A percentile compares a stretch with the other conserved stretches of the same genome.
Evolutionary conservation across 176 grass and related monocot genomes (phyloP).

Genomic region (Luzula sylvatica): DNA sequence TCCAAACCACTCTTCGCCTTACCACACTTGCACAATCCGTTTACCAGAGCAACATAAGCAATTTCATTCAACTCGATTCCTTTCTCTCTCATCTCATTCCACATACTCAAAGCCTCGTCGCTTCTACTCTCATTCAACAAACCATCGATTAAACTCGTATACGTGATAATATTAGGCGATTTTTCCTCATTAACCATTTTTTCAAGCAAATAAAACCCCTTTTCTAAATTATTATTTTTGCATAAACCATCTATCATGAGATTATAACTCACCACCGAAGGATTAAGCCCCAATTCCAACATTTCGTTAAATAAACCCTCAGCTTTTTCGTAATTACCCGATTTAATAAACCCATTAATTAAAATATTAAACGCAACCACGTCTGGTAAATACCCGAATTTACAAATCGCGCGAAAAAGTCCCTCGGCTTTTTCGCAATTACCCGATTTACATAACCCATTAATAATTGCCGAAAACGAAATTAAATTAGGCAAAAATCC

Average conservation of each 20-base stretch:
- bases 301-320: slow-evolving; percentile 69
- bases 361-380: slow-evolving; percentile 92
- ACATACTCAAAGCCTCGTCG: slow-evolving; percentile 45
- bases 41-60: slow-evolving; percentile 59
- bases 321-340: slow-evolving; percentile 55
- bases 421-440: slow-evolving; percentile 37
- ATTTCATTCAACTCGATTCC: slow-evolving; percentile 55
- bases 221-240: slow-evolving; percentile 54
- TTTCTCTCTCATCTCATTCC: slow-evolving; percentile 58
- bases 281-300: slow-evolving; percentile 49
- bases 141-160: slow-evolving; percentile 83
- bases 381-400: slow-evolving; percentile 69
- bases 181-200: slow-evolving; percentile 66
- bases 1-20: slow-evolving; percentile 34
- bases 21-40: slow-evolving; percentile 75
- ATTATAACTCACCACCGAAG: slow-evolving; percentile 83
- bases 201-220: slow-evolving; percentile 44
- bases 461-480: slow-evolving; percentile 64
- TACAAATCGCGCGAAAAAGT: slow-evolving; percentile 60
- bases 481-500: slow-evolving; percentile 89
- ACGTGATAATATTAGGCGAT: slow-evolving; percentile 56
- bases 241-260: slow-evolving; percentile 90
- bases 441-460: slow-evolving; percentile 66
- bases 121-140: slow-evolving; percentile 41
- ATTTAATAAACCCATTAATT: slow-evolving; percentile 71